Conservation (phyloP, 805 yeast genomes). For the Candida odintsovae region DNA sequence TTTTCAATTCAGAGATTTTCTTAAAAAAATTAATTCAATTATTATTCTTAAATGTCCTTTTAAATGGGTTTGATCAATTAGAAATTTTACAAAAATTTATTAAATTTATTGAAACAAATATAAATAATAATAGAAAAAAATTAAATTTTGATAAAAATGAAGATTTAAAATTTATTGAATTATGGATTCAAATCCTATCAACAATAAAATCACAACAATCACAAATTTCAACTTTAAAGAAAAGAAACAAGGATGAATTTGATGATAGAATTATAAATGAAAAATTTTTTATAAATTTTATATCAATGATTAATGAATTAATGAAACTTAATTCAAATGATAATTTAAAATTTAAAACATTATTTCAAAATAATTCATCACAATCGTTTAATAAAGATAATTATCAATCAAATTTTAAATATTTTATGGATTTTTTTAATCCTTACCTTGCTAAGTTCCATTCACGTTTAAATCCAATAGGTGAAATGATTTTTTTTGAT, state of each 20-base stretch:
- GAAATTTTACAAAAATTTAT: conserved; percentile 11
- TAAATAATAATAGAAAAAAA: conserved; percentile 22
- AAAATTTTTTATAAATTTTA: neutral
- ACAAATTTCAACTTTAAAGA: neutral
- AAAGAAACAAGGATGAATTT: neutral
- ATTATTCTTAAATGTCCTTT: conserved; percentile 14
- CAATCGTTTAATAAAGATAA: neutral
- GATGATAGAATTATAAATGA: neutral
- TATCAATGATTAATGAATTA: neutral
- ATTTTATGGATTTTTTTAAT: neutral
- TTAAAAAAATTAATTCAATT: conserved; percentile 16
- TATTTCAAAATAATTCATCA: too few relatives aligned
- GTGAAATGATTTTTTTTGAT: conserved; percentile 9
- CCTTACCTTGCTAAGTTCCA: neutral
- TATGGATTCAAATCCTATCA: neutral
- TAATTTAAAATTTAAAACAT: too few relatives aligned
- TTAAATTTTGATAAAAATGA: conserved; percentile 19
- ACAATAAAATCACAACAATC: neutral
- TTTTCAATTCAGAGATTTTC: conserved; percentile 21
- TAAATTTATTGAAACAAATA: conserved; percentile 14
- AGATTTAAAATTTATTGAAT: conserved; percentile 17
- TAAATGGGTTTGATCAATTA: conserved; percentile 15
- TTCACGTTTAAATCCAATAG: neutral
- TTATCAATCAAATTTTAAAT: neutral
- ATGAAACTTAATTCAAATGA: neutral